These are phyloP conservation scores for Fusarium armeniacum DNA, from an alignment of 2,329 filamentous ascomycete genomes.

Conservation along the genomic window DNA sequence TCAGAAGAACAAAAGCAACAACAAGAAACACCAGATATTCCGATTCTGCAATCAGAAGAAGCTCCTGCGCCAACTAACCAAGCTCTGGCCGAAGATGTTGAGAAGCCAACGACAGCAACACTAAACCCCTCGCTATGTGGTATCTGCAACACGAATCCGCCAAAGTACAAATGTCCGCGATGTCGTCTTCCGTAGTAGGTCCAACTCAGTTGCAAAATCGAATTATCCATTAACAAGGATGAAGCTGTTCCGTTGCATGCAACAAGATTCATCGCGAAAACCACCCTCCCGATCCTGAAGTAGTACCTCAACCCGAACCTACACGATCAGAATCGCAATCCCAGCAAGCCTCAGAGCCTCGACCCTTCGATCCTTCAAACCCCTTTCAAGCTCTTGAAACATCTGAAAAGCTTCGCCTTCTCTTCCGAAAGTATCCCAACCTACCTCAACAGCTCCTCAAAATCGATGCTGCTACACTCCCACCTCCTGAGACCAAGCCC, in stretches of 20 bases:
- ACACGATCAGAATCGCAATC: constrained; percentile 23
- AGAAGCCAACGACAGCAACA: constrained; percentile 8
- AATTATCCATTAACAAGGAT: constrained; percentile 8
- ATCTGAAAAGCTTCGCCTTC: constrained; percentile 62
- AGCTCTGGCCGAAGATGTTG: constrained; percentile 9
- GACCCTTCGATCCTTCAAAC: constrained; percentile 52
- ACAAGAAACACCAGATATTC: constrained; percentile 15
- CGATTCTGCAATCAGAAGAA: constrained; percentile 11
- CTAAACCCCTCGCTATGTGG: constrained; percentile 58
- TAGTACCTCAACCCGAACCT: constrained; percentile 37
- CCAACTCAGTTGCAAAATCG: not conserved
- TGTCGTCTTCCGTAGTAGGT: constrained; percentile 72
- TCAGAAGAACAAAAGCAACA: constrained; percentile 11
- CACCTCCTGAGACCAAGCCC: constrained; percentile 55
- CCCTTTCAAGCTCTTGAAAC: constrained; percentile 67
- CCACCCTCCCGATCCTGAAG: constrained; percentile 59
- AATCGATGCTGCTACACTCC: constrained; percentile 66
- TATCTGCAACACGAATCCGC: constrained; percentile 64
- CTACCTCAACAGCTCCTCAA: constrained; percentile 62
- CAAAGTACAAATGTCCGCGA: constrained; percentile 74
- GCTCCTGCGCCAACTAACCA: constrained; percentile 4
- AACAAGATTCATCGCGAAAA: constrained; percentile 66
- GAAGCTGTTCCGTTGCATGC: constrained; percentile 72
- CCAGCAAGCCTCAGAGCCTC: constrained; percentile 1
- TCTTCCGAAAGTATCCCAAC: constrained; percentile 68